Evolutionary conservation across 2,329 filamentous ascomycete genomes (phyloP), one percentile per base, ranked within the genome.

Genomic region (Raffaelea ambrosiae): DNA sequence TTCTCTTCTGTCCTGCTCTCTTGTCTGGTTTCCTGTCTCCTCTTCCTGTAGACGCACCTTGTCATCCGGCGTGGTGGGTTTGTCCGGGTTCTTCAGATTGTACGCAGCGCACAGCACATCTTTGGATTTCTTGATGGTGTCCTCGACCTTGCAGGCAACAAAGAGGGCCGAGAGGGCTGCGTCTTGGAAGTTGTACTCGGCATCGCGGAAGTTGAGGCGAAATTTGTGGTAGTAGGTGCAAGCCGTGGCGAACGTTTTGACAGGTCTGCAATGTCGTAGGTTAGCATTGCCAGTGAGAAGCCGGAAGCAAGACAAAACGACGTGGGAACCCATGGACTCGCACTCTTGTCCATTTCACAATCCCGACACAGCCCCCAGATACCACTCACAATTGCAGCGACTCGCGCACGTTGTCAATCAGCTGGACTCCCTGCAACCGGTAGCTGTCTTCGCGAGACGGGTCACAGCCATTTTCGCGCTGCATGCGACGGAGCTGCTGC

Each of bases 91-190:
- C 66, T 89, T 93, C 35, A 95, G 70, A 60, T 95, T 96, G 66
- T 91, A 88, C 21, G 88, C 84, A 1, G 90, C 89, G 50, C 88
- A 94, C 16, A 97, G 73, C 52, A 98, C 94, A 54, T 98, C 93
- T 49, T 80, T 82, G 3, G 88, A 95, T 70, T 97, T 97, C 69
- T 98, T 98, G 55, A 96, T 78, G 0, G 93, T 98, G 64, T 98
- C 93, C 66, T 98, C 93, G 41, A 94, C 89, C 69, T 98, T 98
- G 73, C 91, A 97, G 3, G 90, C 90, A 3, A 90, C 86, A 60
- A 97, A 91, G 9, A 98, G 71, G 21, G 88, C 85, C 1, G 93
- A 88, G 7, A 93, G 79, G 0, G 91, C 88, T 2, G 88, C 90
- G 62, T 97, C 91, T 64, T 88, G 67, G 54, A 83, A 89, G 63